Evolutionary conservation across 139 green algal species (phyloP).

Genomic region (Coelastrella sp.): DNA sequence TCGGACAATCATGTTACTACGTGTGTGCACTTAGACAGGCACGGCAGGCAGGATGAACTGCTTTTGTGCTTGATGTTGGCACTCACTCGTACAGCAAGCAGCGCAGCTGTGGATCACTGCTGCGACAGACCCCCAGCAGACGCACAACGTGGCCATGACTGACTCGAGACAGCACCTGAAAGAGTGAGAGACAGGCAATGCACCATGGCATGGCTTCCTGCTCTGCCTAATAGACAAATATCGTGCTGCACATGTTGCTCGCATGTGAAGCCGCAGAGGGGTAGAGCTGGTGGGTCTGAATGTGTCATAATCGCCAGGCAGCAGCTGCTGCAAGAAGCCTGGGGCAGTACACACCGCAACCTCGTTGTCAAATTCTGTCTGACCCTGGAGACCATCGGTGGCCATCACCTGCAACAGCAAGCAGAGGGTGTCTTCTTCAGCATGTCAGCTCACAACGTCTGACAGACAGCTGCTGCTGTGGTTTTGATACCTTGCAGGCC

Average conservation of each 20-base stretch:
- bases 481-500: constrained; percentile 31
- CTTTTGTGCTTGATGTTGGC: background rate
- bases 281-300: too few species aligned
- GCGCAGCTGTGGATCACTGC: background rate
- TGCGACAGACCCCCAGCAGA: constrained; percentile 24
- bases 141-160: constrained; percentile 34
- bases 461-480: background rate
- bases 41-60: too few species aligned
- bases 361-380: constrained; percentile 42
- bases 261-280: too few species aligned
- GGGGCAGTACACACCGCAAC: background rate
- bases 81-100: constrained; percentile 44
- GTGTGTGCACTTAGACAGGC: too few species aligned
- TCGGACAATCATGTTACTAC: too few species aligned
- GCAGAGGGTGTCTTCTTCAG: too few species aligned
- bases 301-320: too few species aligned
- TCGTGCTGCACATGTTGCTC: too few species aligned
- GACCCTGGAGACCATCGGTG: constrained; percentile 30
- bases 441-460: too few species aligned
- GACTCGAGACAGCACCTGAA: constrained; percentile 27
- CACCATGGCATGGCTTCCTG: too few species aligned
- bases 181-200: too few species aligned
- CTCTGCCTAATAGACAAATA: too few species aligned
- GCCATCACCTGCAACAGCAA: constrained; percentile 36
- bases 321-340: background rate